These are phyloP conservation scores for Daldinia caldariorum DNA, from an alignment of 495 filamentous ascomycete genomes.

Conservation along the genomic window DNA sequence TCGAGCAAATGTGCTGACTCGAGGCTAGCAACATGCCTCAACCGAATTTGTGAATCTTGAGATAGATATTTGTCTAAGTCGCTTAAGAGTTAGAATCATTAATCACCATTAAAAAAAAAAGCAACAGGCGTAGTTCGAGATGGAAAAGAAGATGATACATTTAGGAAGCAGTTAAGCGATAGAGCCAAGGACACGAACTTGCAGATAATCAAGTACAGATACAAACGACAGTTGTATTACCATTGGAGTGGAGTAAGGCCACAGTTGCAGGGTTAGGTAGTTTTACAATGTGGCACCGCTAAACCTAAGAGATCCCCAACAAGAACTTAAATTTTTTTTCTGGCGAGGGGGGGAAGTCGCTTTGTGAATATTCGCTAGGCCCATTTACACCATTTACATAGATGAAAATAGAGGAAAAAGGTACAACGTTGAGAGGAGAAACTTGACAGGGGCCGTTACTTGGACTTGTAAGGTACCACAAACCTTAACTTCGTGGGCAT, in stretches of 20 bases:
- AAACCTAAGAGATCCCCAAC: slow-evolving; percentile 47
- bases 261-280: slow-evolving; percentile 40
- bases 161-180: too few relatives aligned
- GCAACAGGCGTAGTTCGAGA: neutral
- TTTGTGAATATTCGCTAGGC: slow-evolving; percentile 33
- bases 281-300: slow-evolving; percentile 42
- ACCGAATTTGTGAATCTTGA: neutral
- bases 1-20: slow-evolving; percentile 3
- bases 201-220: neutral
- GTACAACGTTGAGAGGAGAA: slow-evolving; percentile 25
- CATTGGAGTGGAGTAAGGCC: slow-evolving; percentile 13
- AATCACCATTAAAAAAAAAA: neutral
- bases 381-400: slow-evolving; percentile 16
- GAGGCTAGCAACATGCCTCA: neutral
- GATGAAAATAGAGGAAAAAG: slow-evolving; percentile 32
- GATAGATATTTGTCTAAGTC: neutral
- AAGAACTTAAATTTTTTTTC: slow-evolving; percentile 47
- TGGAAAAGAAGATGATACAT: neutral
- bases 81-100: neutral
- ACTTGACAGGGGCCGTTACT: slow-evolving; percentile 9
- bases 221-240: slow-evolving; percentile 2
- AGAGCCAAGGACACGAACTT: too few relatives aligned
- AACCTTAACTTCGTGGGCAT: slow-evolving; percentile 2
- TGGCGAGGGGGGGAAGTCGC: slow-evolving; percentile 42
- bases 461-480: slow-evolving; percentile 21